Evolutionary conservation across 768 basidiomycete genomes (phyloP).

Genomic region (Astraeus odoratus): DNA sequence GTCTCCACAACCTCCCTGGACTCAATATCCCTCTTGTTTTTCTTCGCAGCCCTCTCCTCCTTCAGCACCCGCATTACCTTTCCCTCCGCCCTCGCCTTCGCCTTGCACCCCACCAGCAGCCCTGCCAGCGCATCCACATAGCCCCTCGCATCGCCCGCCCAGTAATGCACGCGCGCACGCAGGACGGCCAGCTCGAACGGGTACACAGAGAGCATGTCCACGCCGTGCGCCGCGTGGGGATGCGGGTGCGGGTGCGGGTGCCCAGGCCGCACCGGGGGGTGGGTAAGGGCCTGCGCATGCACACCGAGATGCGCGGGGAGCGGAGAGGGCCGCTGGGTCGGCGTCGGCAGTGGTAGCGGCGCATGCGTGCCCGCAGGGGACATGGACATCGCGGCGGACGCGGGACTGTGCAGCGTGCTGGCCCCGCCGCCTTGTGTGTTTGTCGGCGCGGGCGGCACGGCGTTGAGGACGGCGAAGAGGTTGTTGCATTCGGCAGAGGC

Average conservation of each 20-base stretch:
- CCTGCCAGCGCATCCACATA: conserved; percentile 68
- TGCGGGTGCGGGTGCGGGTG: background rate
- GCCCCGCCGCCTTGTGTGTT: background rate
- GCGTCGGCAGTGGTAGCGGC: background rate
- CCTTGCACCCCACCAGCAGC: conserved; percentile 57
- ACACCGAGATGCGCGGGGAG: too few species aligned
- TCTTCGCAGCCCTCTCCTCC: conserved; percentile 3
- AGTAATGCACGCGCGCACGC: conserved; percentile 68
- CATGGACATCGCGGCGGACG: background rate
- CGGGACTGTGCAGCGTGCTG: background rate
- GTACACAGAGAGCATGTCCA: conserved; percentile 11
- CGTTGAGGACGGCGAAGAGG: conserved; percentile 63
- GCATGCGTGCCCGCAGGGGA: background rate
- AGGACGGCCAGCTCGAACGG: conserved; percentile 59
- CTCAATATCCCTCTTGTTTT: background rate
- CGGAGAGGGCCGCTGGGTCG: background rate
- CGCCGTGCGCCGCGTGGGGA: background rate
- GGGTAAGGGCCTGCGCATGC: too few species aligned
- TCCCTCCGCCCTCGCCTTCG: conserved; percentile 34
- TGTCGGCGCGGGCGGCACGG: conserved; percentile 36
- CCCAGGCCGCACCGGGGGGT: background rate
- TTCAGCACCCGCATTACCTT: conserved; percentile 13
- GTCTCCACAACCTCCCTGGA: background rate
- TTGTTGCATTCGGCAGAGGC: conserved; percentile 80
- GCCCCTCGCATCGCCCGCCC: conserved; percentile 74